Conservation (phyloP, 352 stramenopile genomes). For the Phytophthora quininea region DNA sequence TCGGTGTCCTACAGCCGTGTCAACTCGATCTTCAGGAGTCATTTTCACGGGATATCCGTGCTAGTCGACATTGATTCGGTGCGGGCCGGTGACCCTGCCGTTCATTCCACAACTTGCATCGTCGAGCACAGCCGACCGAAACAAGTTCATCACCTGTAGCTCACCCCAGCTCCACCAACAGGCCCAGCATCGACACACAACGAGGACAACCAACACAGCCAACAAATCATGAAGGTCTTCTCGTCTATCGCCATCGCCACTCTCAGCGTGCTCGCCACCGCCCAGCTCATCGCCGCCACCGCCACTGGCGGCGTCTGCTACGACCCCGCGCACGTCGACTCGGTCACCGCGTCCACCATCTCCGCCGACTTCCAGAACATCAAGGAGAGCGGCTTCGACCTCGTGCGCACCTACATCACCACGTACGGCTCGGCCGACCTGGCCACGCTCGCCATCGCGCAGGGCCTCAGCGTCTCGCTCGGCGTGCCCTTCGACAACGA, state of each 20-base stretch:
- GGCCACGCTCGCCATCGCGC: slow-evolving; percentile 43
- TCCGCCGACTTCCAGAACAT: slow-evolving; percentile 49
- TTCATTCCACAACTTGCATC: slow-evolving; percentile 42
- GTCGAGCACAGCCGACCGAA: slow-evolving; percentile 6
- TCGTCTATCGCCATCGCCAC: slow-evolving; percentile 24
- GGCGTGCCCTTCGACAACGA: slow-evolving; percentile 54
- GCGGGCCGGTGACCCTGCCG: slow-evolving; percentile 1
- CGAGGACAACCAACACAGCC: slow-evolving; percentile 8
- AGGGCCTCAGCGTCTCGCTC: slow-evolving; percentile 54
- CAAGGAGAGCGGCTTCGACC: slow-evolving; percentile 49
- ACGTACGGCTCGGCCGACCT: slow-evolving; percentile 44
- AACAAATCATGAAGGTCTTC: slow-evolving; percentile 40
- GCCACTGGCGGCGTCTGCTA: slow-evolving; percentile 51
- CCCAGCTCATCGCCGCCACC: slow-evolving; percentile 2
- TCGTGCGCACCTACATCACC: slow-evolving; percentile 62
- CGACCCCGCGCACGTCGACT: slow-evolving; percentile 44
- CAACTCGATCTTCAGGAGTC: slow-evolving; percentile 22
- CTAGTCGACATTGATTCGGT: background rate
- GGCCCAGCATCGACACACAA: slow-evolving; percentile 6
- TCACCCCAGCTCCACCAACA: background rate
- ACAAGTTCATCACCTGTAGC: background rate
- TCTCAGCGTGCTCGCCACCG: slow-evolving; percentile 10
- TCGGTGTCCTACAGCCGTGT: slow-evolving; percentile 25
- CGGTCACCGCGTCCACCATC: slow-evolving; percentile 46
- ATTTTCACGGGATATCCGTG: background rate